A percentile compares a stretch with the other conserved stretches of the same genome.
Evolutionary conservation across 176 grass and related monocot genomes (phyloP).

Genomic region (Puya raimondii): DNA sequence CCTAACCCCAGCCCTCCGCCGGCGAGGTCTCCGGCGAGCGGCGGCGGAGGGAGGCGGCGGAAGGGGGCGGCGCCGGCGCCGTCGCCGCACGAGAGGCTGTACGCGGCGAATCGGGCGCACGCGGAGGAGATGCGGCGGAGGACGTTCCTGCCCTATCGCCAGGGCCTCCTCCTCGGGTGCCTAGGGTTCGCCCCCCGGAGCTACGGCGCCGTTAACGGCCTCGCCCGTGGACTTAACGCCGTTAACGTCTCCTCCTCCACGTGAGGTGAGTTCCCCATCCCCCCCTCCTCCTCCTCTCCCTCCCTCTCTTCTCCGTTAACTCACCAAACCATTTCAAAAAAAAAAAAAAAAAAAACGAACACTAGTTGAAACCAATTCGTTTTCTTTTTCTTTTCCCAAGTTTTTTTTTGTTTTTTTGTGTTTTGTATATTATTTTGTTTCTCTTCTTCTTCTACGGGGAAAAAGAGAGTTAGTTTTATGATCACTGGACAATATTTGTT

Average conservation of each 20-base stretch:
- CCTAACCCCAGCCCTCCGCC: neutral
- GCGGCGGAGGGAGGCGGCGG: neutral
- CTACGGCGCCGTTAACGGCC: conserved; percentile 46
- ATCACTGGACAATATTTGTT: no score
- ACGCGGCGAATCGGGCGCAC: conserved; percentile 33
- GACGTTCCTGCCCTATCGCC: conserved; percentile 59
- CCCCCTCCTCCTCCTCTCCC: no score
- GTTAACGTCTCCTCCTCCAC: conserved; percentile 28
- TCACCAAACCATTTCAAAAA: no score
- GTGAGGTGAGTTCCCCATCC: conserved; percentile 15
- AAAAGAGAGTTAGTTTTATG: no score
- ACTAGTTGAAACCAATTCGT: no score
- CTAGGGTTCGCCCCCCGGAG: conserved; percentile 39
- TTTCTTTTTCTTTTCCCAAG: no score
- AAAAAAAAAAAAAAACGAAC: no score
- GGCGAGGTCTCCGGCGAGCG: conserved; percentile 1
- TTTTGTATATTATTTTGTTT: no score
- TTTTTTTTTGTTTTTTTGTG: no score
- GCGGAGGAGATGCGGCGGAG: conserved; percentile 28
- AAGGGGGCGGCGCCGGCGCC: neutral
- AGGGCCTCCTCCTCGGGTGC: conserved; percentile 51
- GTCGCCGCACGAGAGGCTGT: conserved; percentile 17
- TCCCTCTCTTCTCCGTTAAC: no score
- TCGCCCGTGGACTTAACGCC: conserved; percentile 15
- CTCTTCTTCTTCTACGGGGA: no score